Base-by-base conservation (phyloP, 352 stramenopile genomes). In the Hyaloperonospora arabidopsidis region DNA sequence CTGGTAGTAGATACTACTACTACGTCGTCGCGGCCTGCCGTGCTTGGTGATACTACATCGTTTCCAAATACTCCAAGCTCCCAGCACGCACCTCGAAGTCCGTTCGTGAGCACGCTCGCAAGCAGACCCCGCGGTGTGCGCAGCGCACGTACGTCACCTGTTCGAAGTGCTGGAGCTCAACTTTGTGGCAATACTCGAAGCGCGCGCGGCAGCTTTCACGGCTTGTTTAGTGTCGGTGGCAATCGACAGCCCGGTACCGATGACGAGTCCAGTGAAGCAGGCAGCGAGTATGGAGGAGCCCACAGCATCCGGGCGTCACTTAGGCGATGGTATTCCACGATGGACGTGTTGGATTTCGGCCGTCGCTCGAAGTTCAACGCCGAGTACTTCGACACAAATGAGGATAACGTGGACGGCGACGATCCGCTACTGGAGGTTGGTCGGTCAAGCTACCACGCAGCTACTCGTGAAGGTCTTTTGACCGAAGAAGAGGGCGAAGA, bases 301-400 rank as follows among this genome's bases (percentile, higher is more conserved):
- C 72, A 74, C 36, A 65, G 72, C 18, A 72, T 90, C 35, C 64
- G 74, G 2, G 65, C 70, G 40, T 86, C 76, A 13, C 58, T 90
- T n/a, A 82, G 79, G 52, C 79, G 81, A 35, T 90, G 79, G 79
- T 81, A 84, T 36, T 87, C 76, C 4, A 71, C 72, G 23, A 78
- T 87, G 73, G 78, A 89, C 19, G 56, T 74, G 35, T 41, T 82
- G n/a, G 78, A 89, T 45, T 80, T 87, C 10, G 70, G 76, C 0
- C 75, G 80, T 28, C 80, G 79, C n/a, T 91, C 80, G 0, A 74
- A 76, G 51, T 91, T 91, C 57, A 84, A 73, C 14, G 76, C 79
- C 18, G 81, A 91, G 45, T 89, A 89, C 45, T 91, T 91, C 23
- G 71, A 81, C 44, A 68, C 72, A 23, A 74, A 86, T 21, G 70